Percentiles rank a stretch among this genome's conserved stretches.
Conservation (phyloP, 2,329 filamentous ascomycete species). For the Aureobasidium sp. region DNA sequence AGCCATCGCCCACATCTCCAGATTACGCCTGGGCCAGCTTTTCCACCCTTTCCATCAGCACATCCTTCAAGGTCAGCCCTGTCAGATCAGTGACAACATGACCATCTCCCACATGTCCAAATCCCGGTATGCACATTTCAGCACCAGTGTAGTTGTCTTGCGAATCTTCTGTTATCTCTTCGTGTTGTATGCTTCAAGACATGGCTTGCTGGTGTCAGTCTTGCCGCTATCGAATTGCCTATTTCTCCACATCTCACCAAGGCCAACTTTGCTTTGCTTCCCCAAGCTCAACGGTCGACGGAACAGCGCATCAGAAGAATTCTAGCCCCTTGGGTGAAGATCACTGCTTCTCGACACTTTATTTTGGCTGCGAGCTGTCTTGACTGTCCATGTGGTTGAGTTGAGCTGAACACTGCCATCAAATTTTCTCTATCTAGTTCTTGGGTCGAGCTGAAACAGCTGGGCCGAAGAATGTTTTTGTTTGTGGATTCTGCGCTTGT, state of each 20-base stretch:
- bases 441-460: too few species aligned
- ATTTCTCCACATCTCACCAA: conserved; percentile 10
- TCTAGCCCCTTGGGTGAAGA: neutral
- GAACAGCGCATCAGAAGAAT: neutral
- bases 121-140: too few species aligned
- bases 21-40: neutral
- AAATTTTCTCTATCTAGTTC: too few species aligned
- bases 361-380: too few species aligned
- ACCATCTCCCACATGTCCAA: neutral
- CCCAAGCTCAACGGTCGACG: conserved; percentile 7
- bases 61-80: neutral
- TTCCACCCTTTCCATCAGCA: neutral
- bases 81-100: neutral
- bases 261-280: too few species aligned
- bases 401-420: too few species aligned
- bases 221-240: conserved; percentile 3
- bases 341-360: neutral
- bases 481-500: too few species aligned
- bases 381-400: too few species aligned
- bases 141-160: too few species aligned
- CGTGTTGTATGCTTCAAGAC: neutral
- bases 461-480: too few species aligned
- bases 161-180: neutral
- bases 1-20: neutral
- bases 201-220: neutral